A percentile compares a stretch with the other conserved stretches of the same genome.
These are phyloP conservation scores for Nematocida parisii DNA, from an alignment of 371 early-diverging fungal genomes.

Conservation along the genomic window DNA sequence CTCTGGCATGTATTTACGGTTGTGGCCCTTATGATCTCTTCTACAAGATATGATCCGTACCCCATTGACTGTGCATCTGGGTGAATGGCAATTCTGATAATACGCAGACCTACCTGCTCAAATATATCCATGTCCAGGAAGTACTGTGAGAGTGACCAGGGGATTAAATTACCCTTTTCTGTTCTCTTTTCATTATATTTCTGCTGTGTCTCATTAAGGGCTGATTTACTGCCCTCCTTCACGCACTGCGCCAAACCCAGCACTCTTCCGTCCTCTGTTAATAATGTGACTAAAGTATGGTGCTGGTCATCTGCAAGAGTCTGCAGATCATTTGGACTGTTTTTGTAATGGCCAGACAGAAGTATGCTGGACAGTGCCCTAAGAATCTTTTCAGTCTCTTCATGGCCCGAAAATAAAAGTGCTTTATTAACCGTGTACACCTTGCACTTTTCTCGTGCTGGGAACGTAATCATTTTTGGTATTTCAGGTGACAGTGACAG, in stretches of 20 bases:
- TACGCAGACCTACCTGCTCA: slow-evolving; percentile 82
- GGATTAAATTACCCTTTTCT: slow-evolving; percentile 90
- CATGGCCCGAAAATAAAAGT: slow-evolving; percentile 86
- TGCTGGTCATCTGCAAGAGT: slow-evolving; percentile 93
- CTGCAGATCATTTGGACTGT: slow-evolving; percentile 95
- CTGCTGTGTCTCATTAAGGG: slow-evolving; percentile 72
- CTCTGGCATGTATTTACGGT: slow-evolving; percentile 63
- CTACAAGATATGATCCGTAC: slow-evolving; percentile 83
- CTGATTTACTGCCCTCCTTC: slow-evolving; percentile 83
- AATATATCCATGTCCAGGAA: slow-evolving; percentile 93
- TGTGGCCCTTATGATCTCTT: slow-evolving; percentile 73
- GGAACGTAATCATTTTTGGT: slow-evolving; percentile 74
- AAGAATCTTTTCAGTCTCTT: slow-evolving; percentile 87
- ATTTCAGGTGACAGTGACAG: slow-evolving; percentile 82
- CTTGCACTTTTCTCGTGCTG: slow-evolving; percentile 85
- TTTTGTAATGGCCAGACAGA: slow-evolving; percentile 96
- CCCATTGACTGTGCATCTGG: slow-evolving; percentile 94
- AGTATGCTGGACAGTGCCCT: slow-evolving; percentile 90
- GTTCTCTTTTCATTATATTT: slow-evolving; percentile 74
- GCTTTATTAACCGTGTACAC: slow-evolving; percentile 89
- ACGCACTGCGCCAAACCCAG: slow-evolving; percentile 80
- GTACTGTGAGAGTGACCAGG: slow-evolving; percentile 88
- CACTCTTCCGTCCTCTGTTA: slow-evolving; percentile 81
- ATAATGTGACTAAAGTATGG: slow-evolving; percentile 88
- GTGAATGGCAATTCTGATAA: slow-evolving; percentile 98